These are phyloP conservation scores for Basidiobolus meristosporus DNA, from an alignment of 371 early-diverging fungal species.

Conservation along the genomic window DNA sequence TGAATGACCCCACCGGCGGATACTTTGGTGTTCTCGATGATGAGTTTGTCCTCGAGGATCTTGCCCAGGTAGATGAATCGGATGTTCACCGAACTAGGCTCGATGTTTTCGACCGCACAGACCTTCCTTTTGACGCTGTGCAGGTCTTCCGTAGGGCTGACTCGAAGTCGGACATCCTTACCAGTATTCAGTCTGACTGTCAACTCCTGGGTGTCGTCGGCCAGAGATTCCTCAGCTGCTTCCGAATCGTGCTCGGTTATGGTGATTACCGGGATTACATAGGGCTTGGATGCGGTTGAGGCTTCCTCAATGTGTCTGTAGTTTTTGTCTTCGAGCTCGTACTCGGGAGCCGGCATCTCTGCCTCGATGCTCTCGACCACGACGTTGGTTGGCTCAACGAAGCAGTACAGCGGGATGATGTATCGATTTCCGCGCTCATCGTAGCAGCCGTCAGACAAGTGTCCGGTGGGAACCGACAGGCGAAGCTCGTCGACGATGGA, in stretches of 20 bases:
- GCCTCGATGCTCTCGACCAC: not conserved
- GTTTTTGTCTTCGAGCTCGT: not conserved
- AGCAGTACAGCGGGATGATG: constrained; percentile 38
- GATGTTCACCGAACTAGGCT: too few species aligned
- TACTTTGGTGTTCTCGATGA: too few species aligned
- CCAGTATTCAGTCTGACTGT: too few species aligned
- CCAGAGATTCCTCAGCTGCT: not conserved
- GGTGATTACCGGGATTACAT: not conserved
- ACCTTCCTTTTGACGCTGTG: too few species aligned
- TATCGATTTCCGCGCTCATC: constrained; percentile 51
- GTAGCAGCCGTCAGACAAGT: constrained; percentile 44
- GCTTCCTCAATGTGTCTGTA: not conserved
- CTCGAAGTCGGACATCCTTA: not conserved
- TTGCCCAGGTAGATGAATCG: constrained; percentile 2
- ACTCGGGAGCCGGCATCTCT: not conserved
- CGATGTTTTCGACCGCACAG: too few species aligned
- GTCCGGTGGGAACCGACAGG: constrained; percentile 41
- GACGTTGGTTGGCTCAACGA: constrained; percentile 35
- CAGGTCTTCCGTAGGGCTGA: too few species aligned
- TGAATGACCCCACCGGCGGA: too few species aligned
- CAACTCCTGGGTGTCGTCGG: not conserved
- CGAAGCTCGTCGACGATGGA: constrained; percentile 38
- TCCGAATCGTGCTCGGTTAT: not conserved
- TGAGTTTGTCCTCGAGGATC: too few species aligned
- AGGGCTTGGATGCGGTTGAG: not conserved